A percentile compares a stretch with the other conserved stretches of the same genome.
These are phyloP conservation scores for Colletotrichum filicis DNA, from an alignment of 2,329 filamentous ascomycete genomes.

Conservation along the genomic window DNA sequence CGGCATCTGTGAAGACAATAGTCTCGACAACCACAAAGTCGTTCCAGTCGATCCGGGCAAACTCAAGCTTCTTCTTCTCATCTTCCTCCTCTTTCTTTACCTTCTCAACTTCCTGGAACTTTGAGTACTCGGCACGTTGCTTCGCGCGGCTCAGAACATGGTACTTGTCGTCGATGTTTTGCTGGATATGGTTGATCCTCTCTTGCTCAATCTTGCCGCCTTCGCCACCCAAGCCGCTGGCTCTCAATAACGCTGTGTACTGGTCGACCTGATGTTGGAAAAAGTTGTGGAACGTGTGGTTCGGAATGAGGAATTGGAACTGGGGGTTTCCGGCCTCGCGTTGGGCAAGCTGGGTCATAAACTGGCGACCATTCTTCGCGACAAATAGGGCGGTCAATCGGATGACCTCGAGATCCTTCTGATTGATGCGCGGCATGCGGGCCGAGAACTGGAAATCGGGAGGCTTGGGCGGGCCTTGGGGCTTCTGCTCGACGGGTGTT, in stretches of 20 bases:
- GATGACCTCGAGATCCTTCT: slow-evolving; percentile 84
- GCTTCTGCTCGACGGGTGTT: slow-evolving; percentile 66
- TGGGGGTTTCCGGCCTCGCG: slow-evolving; percentile 91
- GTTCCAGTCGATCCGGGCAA: slow-evolving; percentile 96
- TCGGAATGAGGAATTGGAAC: slow-evolving; percentile 94
- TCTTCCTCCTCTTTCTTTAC: slow-evolving; percentile 89
- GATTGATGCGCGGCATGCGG: slow-evolving; percentile 96
- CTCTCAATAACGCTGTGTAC: slow-evolving; percentile 82
- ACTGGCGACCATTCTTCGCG: slow-evolving; percentile 90
- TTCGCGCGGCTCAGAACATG: slow-evolving; percentile 83
- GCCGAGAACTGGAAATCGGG: slow-evolving; percentile 93
- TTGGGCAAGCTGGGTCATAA: slow-evolving; percentile 90
- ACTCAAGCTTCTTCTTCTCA: slow-evolving; percentile 79
- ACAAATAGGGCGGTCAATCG: slow-evolving; percentile 89
- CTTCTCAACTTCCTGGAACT: slow-evolving; percentile 86
- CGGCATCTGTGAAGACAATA: slow-evolving; percentile 88
- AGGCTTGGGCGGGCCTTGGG: slow-evolving; percentile 85
- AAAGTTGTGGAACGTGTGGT: slow-evolving; percentile 96
- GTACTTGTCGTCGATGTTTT: slow-evolving; percentile 82
- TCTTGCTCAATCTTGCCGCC: slow-evolving; percentile 77
- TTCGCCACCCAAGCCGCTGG: slow-evolving; percentile 73
- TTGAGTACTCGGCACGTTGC: slow-evolving; percentile 87
- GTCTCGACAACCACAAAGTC: slow-evolving; percentile 97
- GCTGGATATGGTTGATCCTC: slow-evolving; percentile 77
- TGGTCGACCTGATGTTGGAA: slow-evolving; percentile 94